Percentiles rank a stretch among this genome's conserved stretches.
phyloP scores from a whole-genome alignment of 345 rosid species.

The Eucalyptus fibrosa region DNA sequence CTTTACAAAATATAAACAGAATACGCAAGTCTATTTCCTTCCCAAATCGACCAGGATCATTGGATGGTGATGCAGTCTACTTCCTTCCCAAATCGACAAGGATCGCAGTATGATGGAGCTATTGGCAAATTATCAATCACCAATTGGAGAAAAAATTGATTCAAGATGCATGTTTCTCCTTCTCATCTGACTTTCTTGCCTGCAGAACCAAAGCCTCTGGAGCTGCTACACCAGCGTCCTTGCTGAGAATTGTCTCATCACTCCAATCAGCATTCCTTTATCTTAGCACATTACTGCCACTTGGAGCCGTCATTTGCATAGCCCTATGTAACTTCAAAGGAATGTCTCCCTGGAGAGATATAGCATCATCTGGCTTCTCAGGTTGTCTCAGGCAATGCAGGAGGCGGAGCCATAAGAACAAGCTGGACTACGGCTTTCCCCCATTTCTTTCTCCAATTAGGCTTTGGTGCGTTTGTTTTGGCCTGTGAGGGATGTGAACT shows the following conservation, averaged over 20 bases:
- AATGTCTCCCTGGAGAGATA: constrained; percentile 14
- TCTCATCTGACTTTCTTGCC: constrained; percentile 46
- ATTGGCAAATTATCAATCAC: neutral
- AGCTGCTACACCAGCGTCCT: constrained; percentile 20
- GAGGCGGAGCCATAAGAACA: constrained; percentile 45
- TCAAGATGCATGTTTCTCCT: constrained; percentile 48
- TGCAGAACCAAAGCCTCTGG: constrained; percentile 28
- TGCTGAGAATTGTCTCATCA: constrained; percentile 14
- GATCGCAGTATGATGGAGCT: neutral
- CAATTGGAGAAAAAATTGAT: neutral
- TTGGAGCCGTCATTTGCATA: constrained; percentile 52
- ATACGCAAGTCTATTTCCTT: neutral
- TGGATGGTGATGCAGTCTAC: neutral
- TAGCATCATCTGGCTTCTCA: constrained; percentile 14
- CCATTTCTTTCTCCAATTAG: constrained; percentile 72
- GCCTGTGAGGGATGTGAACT: constrained; percentile 19
- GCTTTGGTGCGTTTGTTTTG: constrained; percentile 56
- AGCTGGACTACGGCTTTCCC: constrained; percentile 56
- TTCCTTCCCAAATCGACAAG: neutral
- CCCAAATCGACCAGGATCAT: neutral
- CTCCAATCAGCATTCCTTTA: constrained; percentile 58
- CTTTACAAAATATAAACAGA: neutral
- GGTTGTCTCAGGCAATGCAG: constrained; percentile 21
- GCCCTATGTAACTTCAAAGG: constrained; percentile 70
- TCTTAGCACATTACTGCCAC: constrained; percentile 43